A percentile compares a stretch with the other conserved stretches of the same genome.
These are phyloP conservation scores for Auriscalpium orientale DNA, from an alignment of 768 basidiomycete genomes.

Conservation along the genomic window DNA sequence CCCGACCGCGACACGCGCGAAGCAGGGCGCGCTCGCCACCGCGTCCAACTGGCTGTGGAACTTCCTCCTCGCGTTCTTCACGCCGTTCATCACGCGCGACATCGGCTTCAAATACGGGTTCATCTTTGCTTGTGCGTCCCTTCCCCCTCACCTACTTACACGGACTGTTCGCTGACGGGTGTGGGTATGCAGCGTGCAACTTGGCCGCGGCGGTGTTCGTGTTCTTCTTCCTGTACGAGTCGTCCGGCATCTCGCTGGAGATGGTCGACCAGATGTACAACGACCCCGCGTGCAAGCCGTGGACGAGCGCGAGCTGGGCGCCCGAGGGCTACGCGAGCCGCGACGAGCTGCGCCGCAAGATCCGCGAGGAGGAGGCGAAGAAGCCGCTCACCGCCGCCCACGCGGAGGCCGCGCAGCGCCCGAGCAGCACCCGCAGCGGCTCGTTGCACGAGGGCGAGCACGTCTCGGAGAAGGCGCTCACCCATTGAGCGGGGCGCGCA, in stretches of 20 bases:
- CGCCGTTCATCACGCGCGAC: slow-evolving; percentile 55
- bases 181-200: slow-evolving; percentile 38
- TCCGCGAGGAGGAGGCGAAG: slow-evolving; percentile 31
- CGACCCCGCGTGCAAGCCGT: slow-evolving; percentile 56
- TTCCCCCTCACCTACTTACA: not conserved
- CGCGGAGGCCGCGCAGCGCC: slow-evolving; percentile 9
- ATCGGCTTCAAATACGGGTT: slow-evolving; percentile 63
- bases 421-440: not conserved
- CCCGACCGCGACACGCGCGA: slow-evolving; percentile 62
- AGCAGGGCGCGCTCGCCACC: slow-evolving; percentile 62
- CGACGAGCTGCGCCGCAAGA: slow-evolving; percentile 37
- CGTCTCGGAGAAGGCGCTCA: not conserved
- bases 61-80: slow-evolving; percentile 70
- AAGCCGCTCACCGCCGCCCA: slow-evolving; percentile 25
- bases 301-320: slow-evolving; percentile 56
- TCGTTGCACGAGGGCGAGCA: not conserved
- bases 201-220: slow-evolving; percentile 52
- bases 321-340: slow-evolving; percentile 46
- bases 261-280: slow-evolving; percentile 61
- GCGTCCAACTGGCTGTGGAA: slow-evolving; percentile 64
- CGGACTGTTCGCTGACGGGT: not conserved
- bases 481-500: too few relatives aligned
- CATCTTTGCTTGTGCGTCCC: slow-evolving; percentile 50
- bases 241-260: slow-evolving; percentile 59
- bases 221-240: slow-evolving; percentile 72